A percentile compares a stretch with the other conserved stretches of the same genome.
These are phyloP conservation scores for Leucocoprinus birnbaumii DNA, from an alignment of 768 basidiomycete genomes.

Conservation along the genomic window DNA sequence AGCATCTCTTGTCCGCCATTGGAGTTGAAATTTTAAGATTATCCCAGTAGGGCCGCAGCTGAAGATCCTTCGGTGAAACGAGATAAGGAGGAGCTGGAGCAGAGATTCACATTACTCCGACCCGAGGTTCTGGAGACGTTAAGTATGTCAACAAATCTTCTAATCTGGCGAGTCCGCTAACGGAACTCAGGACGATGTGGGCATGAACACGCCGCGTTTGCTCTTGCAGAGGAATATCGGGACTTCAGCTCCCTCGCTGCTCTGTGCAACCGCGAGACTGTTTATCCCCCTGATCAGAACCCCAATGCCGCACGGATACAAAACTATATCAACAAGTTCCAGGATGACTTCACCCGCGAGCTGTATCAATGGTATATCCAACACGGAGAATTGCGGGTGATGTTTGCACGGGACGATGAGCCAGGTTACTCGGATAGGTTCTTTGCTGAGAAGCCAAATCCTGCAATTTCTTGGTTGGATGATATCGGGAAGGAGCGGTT, in stretches of 20 bases:
- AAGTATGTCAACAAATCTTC: slow-evolving; percentile 44
- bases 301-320: slow-evolving; percentile 62
- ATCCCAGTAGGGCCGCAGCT: slow-evolving; percentile 33
- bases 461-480: slow-evolving; percentile 82
- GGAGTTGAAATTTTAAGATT: not conserved
- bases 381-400: slow-evolving; percentile 77
- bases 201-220: slow-evolving; percentile 67
- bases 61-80: slow-evolving; percentile 48
- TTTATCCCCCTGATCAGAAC: slow-evolving; percentile 63
- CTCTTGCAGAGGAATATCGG: slow-evolving; percentile 80
- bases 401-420: slow-evolving; percentile 74
- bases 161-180: not conserved
- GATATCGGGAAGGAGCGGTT: slow-evolving; percentile 71
- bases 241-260: slow-evolving; percentile 87
- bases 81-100: slow-evolving; percentile 57
- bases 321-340: slow-evolving; percentile 72
- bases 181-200: slow-evolving; percentile 56
- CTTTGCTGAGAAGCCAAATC: slow-evolving; percentile 57
- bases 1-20: not conserved
- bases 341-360: slow-evolving; percentile 82
- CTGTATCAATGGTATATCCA: slow-evolving; percentile 94
- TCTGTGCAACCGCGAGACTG: slow-evolving; percentile 69
- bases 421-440: slow-evolving; percentile 72
- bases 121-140: slow-evolving; percentile 79
- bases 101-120: slow-evolving; percentile 67